Evolutionary conservation across 352 stramenopile genomes (phyloP).

Genomic region (Plasmopara muralis): DNA sequence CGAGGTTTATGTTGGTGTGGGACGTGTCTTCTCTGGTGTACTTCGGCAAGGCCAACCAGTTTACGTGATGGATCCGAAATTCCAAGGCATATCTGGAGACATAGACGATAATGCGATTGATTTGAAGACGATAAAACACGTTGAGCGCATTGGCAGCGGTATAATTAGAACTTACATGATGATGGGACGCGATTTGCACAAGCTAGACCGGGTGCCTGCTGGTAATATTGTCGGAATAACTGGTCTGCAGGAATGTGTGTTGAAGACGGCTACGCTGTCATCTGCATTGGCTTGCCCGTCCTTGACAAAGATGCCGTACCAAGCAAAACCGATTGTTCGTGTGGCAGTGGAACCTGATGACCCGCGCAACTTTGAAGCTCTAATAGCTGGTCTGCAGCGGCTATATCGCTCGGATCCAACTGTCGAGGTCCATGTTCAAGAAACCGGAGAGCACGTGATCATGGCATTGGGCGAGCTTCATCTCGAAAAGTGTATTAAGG

Average conservation of each 20-base stretch:
- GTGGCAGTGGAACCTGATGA: constrained; percentile 88
- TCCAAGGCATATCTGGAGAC: constrained; percentile 50
- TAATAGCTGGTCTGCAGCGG: constrained; percentile 85
- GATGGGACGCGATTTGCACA: constrained; percentile 87
- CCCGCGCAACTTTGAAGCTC: constrained; percentile 72
- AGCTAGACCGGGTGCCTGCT: constrained; percentile 66
- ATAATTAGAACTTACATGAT: constrained; percentile 86
- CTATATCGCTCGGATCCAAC: constrained; percentile 90
- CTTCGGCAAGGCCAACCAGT: constrained; percentile 51
- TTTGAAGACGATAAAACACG: constrained; percentile 37
- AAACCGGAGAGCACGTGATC: constrained; percentile 88
- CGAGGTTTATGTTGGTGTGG: constrained; percentile 89
- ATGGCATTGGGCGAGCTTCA: constrained; percentile 88
- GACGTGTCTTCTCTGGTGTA: constrained; percentile 86
- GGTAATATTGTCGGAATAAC: constrained; percentile 89
- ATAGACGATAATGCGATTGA: constrained; percentile 28
- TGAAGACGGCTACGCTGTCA: constrained; percentile 89
- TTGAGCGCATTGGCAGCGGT: constrained; percentile 39
- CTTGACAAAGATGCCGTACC: constrained; percentile 84
- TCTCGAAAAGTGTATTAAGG: constrained; percentile 88
- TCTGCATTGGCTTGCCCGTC: constrained; percentile 74
- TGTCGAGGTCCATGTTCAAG: constrained; percentile 88
- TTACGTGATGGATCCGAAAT: constrained; percentile 88
- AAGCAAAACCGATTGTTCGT: constrained; percentile 89
- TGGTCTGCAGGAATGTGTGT: constrained; percentile 78